Evolutionary conservation across 202 grass and related monocot genomes (phyloP).

Genomic region (Schoenoplectus triqueter): DNA sequence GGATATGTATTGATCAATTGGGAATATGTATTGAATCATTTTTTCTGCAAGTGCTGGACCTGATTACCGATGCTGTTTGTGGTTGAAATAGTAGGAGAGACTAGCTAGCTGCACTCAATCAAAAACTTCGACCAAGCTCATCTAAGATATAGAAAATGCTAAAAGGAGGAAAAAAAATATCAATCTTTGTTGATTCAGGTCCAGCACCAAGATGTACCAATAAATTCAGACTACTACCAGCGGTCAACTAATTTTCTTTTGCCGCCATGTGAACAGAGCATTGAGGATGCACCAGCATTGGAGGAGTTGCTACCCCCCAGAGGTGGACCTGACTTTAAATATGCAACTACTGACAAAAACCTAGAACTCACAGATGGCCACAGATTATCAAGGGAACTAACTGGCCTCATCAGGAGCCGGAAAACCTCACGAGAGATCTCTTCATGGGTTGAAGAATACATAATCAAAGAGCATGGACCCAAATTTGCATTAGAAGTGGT

Average conservation of each 20-base stretch:
- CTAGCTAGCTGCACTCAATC: not conserved
- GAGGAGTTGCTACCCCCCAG: conserved; percentile 91
- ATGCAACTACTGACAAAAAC: conserved; percentile 52
- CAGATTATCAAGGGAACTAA: conserved; percentile 78
- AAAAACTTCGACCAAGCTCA: not conserved
- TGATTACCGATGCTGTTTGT: conserved; percentile 7
- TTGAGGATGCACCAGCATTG: conserved; percentile 80
- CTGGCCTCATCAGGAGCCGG: conserved; percentile 68
- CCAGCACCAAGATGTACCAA: conserved; percentile 7
- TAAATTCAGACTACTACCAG: not conserved
- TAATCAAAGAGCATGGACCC: conserved; percentile 70
- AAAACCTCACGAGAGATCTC: conserved; percentile 72
- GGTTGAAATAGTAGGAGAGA: not conserved
- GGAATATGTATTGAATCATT: not conserved
- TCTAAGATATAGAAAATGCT: conserved; percentile 6
- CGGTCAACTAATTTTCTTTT: conserved; percentile 19
- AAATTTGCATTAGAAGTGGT: conserved; percentile 85
- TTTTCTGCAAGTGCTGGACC: not conserved
- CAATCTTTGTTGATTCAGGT: not conserved
- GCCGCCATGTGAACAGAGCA: conserved; percentile 55
- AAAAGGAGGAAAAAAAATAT: conserved; percentile 17
- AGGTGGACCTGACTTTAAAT: conserved; percentile 81
- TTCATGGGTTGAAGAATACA: conserved; percentile 81
- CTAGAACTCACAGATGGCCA: conserved; percentile 53
- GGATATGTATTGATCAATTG: not conserved